Evolutionary conservation across 176 grass and related monocot species (phyloP), one percentile per base, ranked within the genome.

Genomic region (Luzula sylvatica): DNA sequence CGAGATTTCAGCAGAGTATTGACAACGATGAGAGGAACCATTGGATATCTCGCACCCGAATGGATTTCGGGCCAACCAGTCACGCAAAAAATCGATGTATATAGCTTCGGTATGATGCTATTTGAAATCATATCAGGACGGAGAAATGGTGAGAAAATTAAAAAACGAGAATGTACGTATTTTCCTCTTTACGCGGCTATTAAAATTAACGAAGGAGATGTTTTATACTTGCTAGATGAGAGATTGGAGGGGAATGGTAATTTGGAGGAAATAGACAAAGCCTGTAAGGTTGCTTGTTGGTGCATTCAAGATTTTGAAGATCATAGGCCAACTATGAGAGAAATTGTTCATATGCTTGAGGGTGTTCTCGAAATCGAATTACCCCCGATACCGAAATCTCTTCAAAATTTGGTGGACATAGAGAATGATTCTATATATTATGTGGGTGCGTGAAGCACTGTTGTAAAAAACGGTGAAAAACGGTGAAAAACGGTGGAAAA

Each of bases 11-110:
- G 83, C 39, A 14, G 76, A 61, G 61, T 76, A 12, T 14, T 87
- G 29, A 81, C 83, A 11, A 70, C 83, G 26, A 66, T 87, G 15
- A 65, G 83, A 73, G 77, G 83, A 54, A 86, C 76, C 16, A 71
- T 53, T 15, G 83, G 83, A 2, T 87, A 87, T 66, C 72, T 87
- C 18, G 83, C 56, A 0, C 83, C 83, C 0, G 77, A 81, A 62
- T 87, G 83, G 83, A 61, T 87, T 25, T 54, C 56, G 0, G 72
- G 77, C 19, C 55, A 39, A 5, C 49, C 77, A 3, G 40, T 87
- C 26, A 81, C 77, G 12, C 16, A 58, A 15, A 87, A 87, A 50
- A 50, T 69, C 16, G 72, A 87, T 62, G 72, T 87, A 11, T 87
- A 86, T 23, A 72, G 60, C 43, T 86, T 75, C 11, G 76, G 82